phyloP scores from a whole-genome alignment of 192 early-diverging fungal species.

The Allomyces macrogynus region DNA sequence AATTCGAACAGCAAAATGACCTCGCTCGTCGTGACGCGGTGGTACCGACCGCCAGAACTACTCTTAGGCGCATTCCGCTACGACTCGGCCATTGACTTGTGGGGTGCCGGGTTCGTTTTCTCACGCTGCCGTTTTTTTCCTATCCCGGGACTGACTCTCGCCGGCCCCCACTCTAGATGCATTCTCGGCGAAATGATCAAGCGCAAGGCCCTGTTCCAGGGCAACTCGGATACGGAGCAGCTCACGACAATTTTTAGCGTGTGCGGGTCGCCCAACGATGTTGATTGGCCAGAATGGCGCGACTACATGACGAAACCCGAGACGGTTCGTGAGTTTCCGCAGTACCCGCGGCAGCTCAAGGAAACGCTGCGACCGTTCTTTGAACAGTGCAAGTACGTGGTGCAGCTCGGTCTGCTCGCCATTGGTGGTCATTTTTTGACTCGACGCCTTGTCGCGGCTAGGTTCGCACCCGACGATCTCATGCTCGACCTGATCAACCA shows the following conservation, averaged over 20 bases:
- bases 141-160: background rate
- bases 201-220: conserved; percentile 64
- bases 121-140: background rate
- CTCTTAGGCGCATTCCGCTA: conserved; percentile 69
- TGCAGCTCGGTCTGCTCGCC: background rate
- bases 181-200: conserved; percentile 89
- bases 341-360: conserved; percentile 30
- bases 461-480: conserved; percentile 29
- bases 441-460: background rate
- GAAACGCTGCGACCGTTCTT: conserved; percentile 5
- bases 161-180: conserved; percentile 32
- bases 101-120: conserved; percentile 73
- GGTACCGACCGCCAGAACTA: conserved; percentile 97
- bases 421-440: no score
- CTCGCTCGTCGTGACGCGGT: conserved; percentile 77
- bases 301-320: conserved; percentile 28
- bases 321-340: conserved; percentile 23
- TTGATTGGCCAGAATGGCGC: conserved; percentile 57
- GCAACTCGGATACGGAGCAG: conserved; percentile 63
- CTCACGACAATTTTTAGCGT: conserved; percentile 66
- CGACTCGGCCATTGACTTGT: conserved; percentile 81
- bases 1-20: conserved; percentile 50
- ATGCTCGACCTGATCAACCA: conserved; percentile 50
- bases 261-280: conserved; percentile 71
- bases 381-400: conserved; percentile 26